phyloP scores from a whole-genome alignment of 306 rosid genomes.

The Lagenaria siceraria region DNA sequence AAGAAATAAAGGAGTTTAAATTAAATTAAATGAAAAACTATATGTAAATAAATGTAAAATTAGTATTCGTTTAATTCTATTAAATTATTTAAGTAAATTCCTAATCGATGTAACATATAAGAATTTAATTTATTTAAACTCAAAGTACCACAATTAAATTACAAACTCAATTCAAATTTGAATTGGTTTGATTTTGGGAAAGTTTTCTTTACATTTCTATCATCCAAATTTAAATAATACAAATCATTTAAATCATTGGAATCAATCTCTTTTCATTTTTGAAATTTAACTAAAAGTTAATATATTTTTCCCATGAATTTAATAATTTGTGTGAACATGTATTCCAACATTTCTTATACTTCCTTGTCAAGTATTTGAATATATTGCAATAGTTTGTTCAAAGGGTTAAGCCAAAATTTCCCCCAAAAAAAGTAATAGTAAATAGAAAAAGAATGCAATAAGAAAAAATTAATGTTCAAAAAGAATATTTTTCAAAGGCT shows the following conservation, averaged over 20 bases:
- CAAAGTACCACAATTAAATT: neutral
- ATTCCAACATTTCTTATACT: neutral
- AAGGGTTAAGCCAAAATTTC: neutral
- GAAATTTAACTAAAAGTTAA: too few species aligned
- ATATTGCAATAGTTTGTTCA: neutral
- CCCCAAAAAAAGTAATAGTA: neutral
- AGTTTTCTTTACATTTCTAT: too few species aligned
- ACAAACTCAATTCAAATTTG: too few species aligned
- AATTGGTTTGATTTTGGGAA: too few species aligned
- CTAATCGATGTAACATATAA: neutral
- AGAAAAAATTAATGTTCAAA: neutral
- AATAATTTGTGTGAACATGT: neutral
- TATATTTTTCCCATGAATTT: neutral
- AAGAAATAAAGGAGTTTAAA: neutral
- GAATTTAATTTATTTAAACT: neutral
- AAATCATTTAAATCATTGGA: neutral
- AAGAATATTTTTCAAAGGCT: neutral
- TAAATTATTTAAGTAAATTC: too few species aligned
- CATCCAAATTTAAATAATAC: neutral
- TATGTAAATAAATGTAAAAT: neutral
- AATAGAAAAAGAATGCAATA: neutral
- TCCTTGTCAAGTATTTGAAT: neutral
- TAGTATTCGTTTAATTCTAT: too few species aligned
- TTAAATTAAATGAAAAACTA: neutral
- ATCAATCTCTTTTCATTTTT: too few species aligned